Conservation (phyloP, 495 filamentous ascomycete species). For the Penicillium salamii region DNA sequence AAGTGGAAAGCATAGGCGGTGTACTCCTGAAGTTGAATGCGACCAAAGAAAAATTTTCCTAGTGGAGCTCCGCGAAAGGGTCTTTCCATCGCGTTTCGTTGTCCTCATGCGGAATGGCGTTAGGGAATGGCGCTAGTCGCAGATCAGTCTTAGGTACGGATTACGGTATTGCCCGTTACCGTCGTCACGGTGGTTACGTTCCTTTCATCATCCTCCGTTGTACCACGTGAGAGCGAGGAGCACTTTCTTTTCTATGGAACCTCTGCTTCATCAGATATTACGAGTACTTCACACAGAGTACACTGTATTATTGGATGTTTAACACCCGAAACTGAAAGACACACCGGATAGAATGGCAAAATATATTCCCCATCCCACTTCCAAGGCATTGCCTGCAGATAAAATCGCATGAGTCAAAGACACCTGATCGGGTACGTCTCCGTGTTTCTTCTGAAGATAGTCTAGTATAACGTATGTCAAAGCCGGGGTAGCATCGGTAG, state of each 20-base stretch:
- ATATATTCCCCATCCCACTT: neutral
- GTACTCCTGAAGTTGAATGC: neutral
- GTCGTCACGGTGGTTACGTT: neutral
- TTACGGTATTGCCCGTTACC: slow-evolving; percentile 17
- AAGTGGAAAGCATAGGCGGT: no score
- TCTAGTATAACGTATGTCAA: slow-evolving; percentile 4
- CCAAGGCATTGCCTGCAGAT: no score
- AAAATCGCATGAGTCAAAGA: neutral
- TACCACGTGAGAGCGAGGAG: neutral
- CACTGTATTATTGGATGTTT: no score
- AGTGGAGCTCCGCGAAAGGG: slow-evolving; percentile 19
- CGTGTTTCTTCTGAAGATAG: slow-evolving; percentile 5
- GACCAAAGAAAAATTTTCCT: slow-evolving; percentile 20
- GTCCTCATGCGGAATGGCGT: slow-evolving; percentile 26
- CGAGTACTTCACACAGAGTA: no score
- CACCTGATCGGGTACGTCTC: slow-evolving; percentile 12
- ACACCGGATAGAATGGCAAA: no score
- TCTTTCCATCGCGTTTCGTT: slow-evolving; percentile 20
- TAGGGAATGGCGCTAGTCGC: slow-evolving; percentile 3
- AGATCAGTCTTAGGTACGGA: slow-evolving; percentile 5
- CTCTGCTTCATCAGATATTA: no score
- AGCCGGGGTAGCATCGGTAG: slow-evolving; percentile 9
- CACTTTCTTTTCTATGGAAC: neutral
- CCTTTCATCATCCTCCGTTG: neutral
- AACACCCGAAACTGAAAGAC: no score